phyloP scores from a whole-genome alignment of 2,329 filamentous ascomycete species.

The Orbilia brochopaga region DNA sequence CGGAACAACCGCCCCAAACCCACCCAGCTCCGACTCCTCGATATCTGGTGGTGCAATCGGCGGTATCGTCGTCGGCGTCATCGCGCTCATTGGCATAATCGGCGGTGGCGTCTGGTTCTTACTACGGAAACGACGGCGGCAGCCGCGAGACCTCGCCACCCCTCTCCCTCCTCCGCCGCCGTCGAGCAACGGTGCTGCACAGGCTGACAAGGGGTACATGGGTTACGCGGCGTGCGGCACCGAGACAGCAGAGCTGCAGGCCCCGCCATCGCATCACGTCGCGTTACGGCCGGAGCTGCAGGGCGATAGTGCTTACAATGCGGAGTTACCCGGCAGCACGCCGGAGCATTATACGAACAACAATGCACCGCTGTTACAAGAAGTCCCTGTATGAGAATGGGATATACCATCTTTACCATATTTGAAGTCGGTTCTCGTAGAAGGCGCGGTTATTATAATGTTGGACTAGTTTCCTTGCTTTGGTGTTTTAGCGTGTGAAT shows the following conservation, averaged over 20 bases:
- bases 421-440: background rate
- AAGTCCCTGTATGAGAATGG: too few relatives aligned
- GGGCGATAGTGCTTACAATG: background rate
- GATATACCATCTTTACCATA: too few relatives aligned
- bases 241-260: constrained; percentile 11
- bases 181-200: background rate
- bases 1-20: constrained; percentile 4
- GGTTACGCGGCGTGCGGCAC: background rate
- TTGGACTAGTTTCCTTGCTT: constrained; percentile 16
- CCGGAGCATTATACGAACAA: background rate
- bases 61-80: constrained; percentile 33
- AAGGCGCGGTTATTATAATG: constrained; percentile 3
- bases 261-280: constrained; percentile 1
- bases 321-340: constrained; percentile 16
- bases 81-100: constrained; percentile 21
- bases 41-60: constrained; percentile 29
- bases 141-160: constrained; percentile 2
- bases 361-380: background rate
- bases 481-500: background rate
- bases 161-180: constrained; percentile 30
- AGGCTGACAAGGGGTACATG: constrained; percentile 19
- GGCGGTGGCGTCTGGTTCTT: constrained; percentile 32
- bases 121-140: constrained; percentile 23
- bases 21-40: constrained; percentile 1
- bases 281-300: constrained; percentile 24